Evolutionary conservation across 1,284 basidiomycete genomes (phyloP), one percentile per base, ranked within the genome.

Genomic region (Erythrobasidium hasegawianum): DNA sequence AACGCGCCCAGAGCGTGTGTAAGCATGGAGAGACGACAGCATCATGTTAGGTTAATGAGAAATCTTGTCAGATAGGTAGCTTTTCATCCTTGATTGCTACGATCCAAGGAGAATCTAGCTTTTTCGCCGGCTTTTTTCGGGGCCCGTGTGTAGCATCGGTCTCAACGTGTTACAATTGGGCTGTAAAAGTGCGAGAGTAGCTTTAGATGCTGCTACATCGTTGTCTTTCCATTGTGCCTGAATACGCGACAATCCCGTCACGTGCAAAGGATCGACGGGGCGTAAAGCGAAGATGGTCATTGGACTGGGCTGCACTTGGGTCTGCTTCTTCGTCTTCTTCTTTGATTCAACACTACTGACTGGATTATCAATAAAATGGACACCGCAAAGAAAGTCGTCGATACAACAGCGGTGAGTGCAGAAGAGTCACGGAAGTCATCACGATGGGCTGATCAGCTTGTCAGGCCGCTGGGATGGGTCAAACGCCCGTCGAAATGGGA

Each of bases 391-490:
- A 47, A 47, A 24, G 43, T 24, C 5, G 43, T 24, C 16, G 43
- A 47, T 24, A 47, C 43, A 47, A 24, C n/a, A n/a, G 43, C 22
- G 7, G 43, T 47, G 14, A 24, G 43, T 18, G 43, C 43, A 47
- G 43, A 5, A 47, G 14, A 14, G n/a, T 7, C 43, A n/a, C 22
- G 14, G 43, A n/a, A 41, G 40, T 41, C 40, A 41, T 41, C 40
- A n/a, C 11, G 40, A n/a, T 41, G 11, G n/a, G 40, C 40, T 41
- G 40, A 41, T n/a, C 40, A n/a, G 22, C 4, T n/a, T 16, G 4
- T n/a, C 22, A n/a, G 18, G 50, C 50, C 50, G 62, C 53, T 10
- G 62, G 62, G n/a, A 65, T 65, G 62, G 62, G 43, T 11, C 41
- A 65, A 47, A 58, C 41, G 55, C 55, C 62, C 47, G 56, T 55